Evolutionary conservation across 768 basidiomycete species (phyloP).

Genomic region (Suillus luteus): DNA sequence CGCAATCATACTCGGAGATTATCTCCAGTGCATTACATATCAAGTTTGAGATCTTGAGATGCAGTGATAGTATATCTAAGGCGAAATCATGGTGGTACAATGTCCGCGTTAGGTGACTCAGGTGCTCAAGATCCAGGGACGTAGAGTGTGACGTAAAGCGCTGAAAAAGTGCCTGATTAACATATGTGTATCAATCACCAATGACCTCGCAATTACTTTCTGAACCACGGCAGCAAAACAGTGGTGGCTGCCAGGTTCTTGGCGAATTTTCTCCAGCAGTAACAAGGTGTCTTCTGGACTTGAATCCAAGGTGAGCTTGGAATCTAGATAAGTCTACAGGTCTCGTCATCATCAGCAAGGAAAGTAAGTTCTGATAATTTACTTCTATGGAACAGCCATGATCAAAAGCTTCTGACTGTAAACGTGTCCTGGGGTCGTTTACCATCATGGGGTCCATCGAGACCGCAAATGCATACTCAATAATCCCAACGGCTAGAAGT

Average conservation of each 20-base stretch:
- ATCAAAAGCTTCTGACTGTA: constrained; percentile 63
- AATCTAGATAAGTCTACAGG: constrained; percentile 48
- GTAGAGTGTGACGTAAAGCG: constrained; percentile 55
- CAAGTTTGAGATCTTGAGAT: constrained; percentile 65
- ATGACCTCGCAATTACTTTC: constrained; percentile 44
- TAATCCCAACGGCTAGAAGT: constrained; percentile 51
- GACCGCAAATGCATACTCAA: constrained; percentile 53
- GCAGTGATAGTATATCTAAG: constrained; percentile 70
- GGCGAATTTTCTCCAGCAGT: constrained; percentile 45
- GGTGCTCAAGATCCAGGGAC: constrained; percentile 62
- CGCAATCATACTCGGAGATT: constrained; percentile 75
- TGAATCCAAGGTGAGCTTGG: constrained; percentile 56
- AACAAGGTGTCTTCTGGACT: constrained; percentile 38
- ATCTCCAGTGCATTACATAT: constrained; percentile 62
- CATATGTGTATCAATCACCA: background rate
- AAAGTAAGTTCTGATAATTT: constrained; percentile 5
- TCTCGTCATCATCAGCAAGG: constrained; percentile 14
- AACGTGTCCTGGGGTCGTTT: constrained; percentile 48
- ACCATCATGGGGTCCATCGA: constrained; percentile 54
- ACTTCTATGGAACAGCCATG: constrained; percentile 61
- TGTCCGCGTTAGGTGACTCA: constrained; percentile 70
- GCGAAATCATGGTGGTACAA: constrained; percentile 59
- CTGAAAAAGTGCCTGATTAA: constrained; percentile 38
- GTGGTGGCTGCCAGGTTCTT: constrained; percentile 58
- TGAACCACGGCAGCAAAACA: constrained; percentile 56